Evolutionary conservation across 208 protist genomes (phyloP).

Genomic region (Leishmania aethiopica): DNA sequence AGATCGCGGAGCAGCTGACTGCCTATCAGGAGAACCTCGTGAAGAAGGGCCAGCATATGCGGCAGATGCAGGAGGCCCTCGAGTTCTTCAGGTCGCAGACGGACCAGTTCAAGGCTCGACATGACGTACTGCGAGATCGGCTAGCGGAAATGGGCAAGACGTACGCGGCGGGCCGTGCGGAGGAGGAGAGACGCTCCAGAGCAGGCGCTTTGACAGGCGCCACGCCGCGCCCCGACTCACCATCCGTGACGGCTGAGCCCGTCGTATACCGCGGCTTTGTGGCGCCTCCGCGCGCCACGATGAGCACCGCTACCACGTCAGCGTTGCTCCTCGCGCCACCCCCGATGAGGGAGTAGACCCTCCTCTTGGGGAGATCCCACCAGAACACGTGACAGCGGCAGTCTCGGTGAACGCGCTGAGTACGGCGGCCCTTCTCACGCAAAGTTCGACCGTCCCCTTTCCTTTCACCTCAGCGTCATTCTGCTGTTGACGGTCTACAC

Average conservation of each 20-base stretch:
- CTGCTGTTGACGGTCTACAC: background rate
- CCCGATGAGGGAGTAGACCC: background rate
- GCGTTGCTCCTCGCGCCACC: background rate
- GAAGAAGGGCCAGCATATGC: constrained; percentile 94
- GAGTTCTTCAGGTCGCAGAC: constrained; percentile 86
- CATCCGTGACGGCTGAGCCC: background rate
- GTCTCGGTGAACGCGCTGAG: background rate
- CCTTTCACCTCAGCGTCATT: background rate
- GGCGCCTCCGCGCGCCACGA: constrained; percentile 9
- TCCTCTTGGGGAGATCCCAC: background rate
- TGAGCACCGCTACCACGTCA: background rate
- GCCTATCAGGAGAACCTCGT: constrained; percentile 93
- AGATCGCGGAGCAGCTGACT: constrained; percentile 96
- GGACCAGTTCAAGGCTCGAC: constrained; percentile 66
- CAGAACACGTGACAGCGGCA: background rate
- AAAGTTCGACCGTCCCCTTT: background rate
- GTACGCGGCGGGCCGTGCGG: constrained; percentile 35
- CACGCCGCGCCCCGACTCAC: background rate
- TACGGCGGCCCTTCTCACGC: background rate
- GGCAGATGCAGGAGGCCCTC: constrained; percentile 80
- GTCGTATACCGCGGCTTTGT: constrained; percentile 28
- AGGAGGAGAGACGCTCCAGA: constrained; percentile 7
- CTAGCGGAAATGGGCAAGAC: constrained; percentile 54
- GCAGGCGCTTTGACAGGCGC: constrained; percentile 4
- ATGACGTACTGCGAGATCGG: constrained; percentile 70